phyloP scores from a whole-genome alignment of 2,329 filamentous ascomycete genomes.

The Huntiella decipiens region DNA sequence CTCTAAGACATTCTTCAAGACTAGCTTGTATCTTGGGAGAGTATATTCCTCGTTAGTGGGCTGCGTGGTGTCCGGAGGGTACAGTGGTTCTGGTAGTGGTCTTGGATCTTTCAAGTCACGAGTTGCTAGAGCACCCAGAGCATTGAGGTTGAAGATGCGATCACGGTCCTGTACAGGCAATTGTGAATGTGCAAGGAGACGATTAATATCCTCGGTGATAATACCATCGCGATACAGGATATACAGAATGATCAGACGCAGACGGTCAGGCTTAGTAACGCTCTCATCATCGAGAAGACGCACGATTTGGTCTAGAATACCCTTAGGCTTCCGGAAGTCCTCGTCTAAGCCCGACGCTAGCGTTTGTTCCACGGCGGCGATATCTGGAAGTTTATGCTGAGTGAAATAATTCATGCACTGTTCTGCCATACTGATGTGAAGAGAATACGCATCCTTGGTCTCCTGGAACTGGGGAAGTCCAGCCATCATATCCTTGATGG shows the following conservation, averaged over 20 bases:
- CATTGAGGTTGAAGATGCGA: conserved; percentile 56
- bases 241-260: conserved; percentile 74
- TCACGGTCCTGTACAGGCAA: conserved; percentile 57
- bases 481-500: conserved; percentile 93
- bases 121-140: conserved; percentile 58
- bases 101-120: conserved; percentile 57
- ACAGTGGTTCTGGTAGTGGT: conserved; percentile 46
- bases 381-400: conserved; percentile 62
- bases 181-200: conserved; percentile 65
- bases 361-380: conserved; percentile 76
- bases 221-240: conserved; percentile 73
- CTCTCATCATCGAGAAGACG: conserved; percentile 73
- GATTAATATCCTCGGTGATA: conserved; percentile 63
- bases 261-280: conserved; percentile 50
- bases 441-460: conserved; percentile 83
- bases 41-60: conserved; percentile 54
- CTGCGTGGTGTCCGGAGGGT: conserved; percentile 30
- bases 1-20: conserved; percentile 67
- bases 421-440: conserved; percentile 92
- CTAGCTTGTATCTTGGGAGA: conserved; percentile 73
- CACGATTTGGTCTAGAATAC: conserved; percentile 68
- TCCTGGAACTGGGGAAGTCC: conserved; percentile 87
- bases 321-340: conserved; percentile 78
- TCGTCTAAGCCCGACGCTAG: conserved; percentile 86
- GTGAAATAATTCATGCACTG: conserved; percentile 94